Evolutionary conservation across 2,329 filamentous ascomycete species (phyloP).

Genomic region (Aulographum hederae): DNA sequence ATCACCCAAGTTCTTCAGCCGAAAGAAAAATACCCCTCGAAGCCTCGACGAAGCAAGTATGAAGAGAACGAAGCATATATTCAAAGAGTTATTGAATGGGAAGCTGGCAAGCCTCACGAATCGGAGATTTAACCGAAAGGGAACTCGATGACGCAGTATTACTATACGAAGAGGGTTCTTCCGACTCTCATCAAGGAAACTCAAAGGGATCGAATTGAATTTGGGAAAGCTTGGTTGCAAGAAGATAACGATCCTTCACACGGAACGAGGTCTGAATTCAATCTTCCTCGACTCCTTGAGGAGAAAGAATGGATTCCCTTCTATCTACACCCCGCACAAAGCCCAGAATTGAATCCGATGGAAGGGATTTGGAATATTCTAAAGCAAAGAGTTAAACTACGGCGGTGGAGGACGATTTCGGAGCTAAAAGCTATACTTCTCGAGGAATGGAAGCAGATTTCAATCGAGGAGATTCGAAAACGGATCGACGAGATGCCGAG

Average conservation of each 20-base stretch:
- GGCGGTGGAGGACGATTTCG: background rate
- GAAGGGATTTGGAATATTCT: background rate
- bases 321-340: background rate
- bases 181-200: conserved; percentile 1
- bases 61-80: background rate
- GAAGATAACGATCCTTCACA: background rate
- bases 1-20: no score
- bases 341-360: background rate
- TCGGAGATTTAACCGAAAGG: conserved; percentile 3
- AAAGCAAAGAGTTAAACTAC: background rate
- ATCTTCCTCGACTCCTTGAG: background rate
- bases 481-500: background rate
- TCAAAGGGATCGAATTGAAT: background rate
- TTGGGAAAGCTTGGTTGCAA: background rate
- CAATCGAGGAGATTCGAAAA: background rate
- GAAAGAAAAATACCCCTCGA: no score
- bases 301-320: background rate
- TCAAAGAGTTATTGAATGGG: background rate
- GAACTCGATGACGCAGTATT: conserved; percentile 4
- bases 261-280: background rate
- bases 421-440: background rate
- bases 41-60: background rate
- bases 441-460: background rate
- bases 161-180: conserved; percentile 3
- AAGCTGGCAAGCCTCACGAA: background rate